Percentiles rank a stretch among this genome's conserved stretches.
phyloP scores from a whole-genome alignment of 225 moss, liverwort and hornwort genomes.

The Polytrichum commune region DNA sequence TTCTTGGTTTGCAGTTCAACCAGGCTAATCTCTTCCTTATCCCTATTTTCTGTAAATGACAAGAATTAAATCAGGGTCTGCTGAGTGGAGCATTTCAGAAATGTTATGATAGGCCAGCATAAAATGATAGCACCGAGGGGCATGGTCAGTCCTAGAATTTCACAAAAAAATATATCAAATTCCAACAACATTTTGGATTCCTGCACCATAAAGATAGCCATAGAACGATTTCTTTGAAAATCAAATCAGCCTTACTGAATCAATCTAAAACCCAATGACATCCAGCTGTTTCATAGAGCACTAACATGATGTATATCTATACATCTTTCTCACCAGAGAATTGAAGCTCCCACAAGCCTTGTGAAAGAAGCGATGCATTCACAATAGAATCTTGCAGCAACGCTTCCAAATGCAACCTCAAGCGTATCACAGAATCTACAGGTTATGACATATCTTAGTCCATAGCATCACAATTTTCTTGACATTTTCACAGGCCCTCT shows the following conservation, averaged over 20 bases:
- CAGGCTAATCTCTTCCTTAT: conserved; percentile 10
- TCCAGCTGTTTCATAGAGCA: background rate
- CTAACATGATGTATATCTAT: too few species aligned
- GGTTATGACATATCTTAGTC: too few species aligned
- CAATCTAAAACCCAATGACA: background rate
- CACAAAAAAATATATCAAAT: too few species aligned
- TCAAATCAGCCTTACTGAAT: background rate
- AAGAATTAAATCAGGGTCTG: background rate
- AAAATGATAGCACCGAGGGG: background rate
- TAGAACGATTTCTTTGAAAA: background rate
- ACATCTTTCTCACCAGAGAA: conserved; percentile 20
- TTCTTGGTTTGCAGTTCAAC: conserved; percentile 23
- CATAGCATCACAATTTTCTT: background rate
- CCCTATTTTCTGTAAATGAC: background rate
- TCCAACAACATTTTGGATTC: too few species aligned
- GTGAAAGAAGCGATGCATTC: conserved; percentile 43
- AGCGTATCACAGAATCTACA: conserved; percentile 50
- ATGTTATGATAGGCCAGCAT: background rate
- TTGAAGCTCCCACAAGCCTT: conserved; percentile 44
- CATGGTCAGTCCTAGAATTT: too few species aligned
- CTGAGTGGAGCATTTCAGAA: background rate
- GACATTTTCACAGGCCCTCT: background rate
- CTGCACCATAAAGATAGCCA: too few species aligned
- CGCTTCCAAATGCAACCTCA: conserved; percentile 47
- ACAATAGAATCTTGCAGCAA: conserved; percentile 42